Evolutionary conservation across 257 asterid genomes (phyloP).

Genomic region (Jaltomata sinuosa): DNA sequence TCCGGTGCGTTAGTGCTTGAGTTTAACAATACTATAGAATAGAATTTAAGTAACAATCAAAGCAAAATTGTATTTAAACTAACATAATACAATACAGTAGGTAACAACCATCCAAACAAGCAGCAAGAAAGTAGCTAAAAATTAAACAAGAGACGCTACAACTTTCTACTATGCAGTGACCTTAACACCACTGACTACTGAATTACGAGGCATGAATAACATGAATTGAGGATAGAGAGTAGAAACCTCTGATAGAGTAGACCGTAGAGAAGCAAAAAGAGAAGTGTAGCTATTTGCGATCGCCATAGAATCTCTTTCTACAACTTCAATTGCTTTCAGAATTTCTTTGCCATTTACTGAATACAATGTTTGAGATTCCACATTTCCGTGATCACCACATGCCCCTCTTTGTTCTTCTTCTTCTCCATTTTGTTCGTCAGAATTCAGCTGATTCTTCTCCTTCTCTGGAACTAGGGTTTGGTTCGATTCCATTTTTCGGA

Average conservation of each 20-base stretch:
- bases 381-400: not conserved
- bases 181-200: not conserved
- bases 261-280: constrained; percentile 73
- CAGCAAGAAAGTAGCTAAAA: no score
- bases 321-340: constrained; percentile 60
- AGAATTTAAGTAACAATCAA: no score
- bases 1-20: no score
- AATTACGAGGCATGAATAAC: not conserved
- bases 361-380: constrained; percentile 21
- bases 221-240: not conserved
- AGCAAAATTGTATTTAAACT: no score
- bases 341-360: constrained; percentile 40
- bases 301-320: constrained; percentile 78
- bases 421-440: not conserved
- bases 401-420: not conserved
- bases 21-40: no score
- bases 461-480: not conserved
- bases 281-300: constrained; percentile 75
- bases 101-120: no score
- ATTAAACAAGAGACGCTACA: no score
- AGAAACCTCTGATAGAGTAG: constrained; percentile 64
- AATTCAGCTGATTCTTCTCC: not conserved
- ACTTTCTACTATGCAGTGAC: no score
- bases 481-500: not conserved
- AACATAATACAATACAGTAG: no score